Evolutionary conservation across 306 rosid genomes (phyloP), one percentile per base, ranked within the genome.

Genomic region (Quercus ilex): DNA sequence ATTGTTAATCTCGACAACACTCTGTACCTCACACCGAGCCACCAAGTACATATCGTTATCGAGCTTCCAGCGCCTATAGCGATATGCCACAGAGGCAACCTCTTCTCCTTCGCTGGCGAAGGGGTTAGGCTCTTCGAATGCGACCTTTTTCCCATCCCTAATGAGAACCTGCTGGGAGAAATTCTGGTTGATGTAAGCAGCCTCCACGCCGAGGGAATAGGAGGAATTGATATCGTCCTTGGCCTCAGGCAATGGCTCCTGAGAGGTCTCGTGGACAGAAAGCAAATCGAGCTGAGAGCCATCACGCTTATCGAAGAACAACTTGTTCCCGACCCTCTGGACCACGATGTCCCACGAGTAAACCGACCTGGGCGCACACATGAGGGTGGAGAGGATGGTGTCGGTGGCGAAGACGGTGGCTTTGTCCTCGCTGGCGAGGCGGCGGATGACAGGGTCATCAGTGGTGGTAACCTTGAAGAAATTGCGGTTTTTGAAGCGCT

Each of bases 221-320:
- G 97, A 97, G 0, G 99, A 94, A 75, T 92, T 94, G 67, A 92
- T 94, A 87, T 94, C 99, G 58, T 92, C 99, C 87, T 94, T 92
- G 1, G 94, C 90, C 79, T 95, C 99, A 0, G 99, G 99, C 71
- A 95, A 41, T 0, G 98, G 99, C 87, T 95, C 98, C 86, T 92
- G 99, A 0, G 99, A 92, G 4, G 99, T 95, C 84, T 95, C 98
- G 3, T 95, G 98, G 41, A 95, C 99, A 4, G 98, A 81, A 43
- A 91, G 95, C 80, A 95, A 85, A 81, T 95, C 98, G 5, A 95
- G 86, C 83, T 95, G 99, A 1, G 98, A 94, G 9, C 97, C 97
- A 75, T 95, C 99, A 1, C 97, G 81, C 83, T 95, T 95, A 71
- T 94, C 97, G 25, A 94, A 94, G 79, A 94, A 94, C 9, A 92